phyloP scores from a whole-genome alignment of 192 early-diverging fungal genomes.

The Gamsiella multidivaricata region DNA sequence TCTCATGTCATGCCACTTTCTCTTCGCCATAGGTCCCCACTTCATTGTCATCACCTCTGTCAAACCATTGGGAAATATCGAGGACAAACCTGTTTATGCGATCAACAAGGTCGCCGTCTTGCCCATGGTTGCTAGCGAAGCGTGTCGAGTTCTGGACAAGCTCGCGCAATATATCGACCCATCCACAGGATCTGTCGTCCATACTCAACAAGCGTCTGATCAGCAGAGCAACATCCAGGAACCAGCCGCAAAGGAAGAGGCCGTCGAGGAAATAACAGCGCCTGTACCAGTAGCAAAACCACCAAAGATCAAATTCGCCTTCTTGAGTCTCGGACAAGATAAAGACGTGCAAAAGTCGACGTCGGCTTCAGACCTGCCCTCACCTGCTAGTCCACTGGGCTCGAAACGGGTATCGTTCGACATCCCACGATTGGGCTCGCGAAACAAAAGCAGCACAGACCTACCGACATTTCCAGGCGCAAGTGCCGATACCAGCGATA shows the following conservation, averaged over 20 bases:
- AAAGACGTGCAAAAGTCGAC: conserved; percentile 5
- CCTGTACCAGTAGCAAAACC: conserved; percentile 13
- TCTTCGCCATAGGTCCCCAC: conserved; percentile 29
- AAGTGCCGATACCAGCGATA: neutral
- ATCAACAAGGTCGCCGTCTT: conserved; percentile 55
- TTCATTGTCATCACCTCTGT: conserved; percentile 53
- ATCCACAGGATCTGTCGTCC: neutral
- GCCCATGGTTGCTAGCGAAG: conserved; percentile 40
- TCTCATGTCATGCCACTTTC: neutral
- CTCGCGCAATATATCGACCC: conserved; percentile 9
- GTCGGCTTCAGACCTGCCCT: conserved; percentile 5
- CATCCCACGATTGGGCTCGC: conserved; percentile 4
- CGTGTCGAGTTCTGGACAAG: conserved; percentile 32
- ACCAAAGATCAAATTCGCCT: conserved; percentile 38
- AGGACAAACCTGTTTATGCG: conserved; percentile 52
- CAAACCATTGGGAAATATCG: conserved; percentile 50
- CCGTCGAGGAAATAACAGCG: neutral
- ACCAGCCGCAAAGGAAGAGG: neutral
- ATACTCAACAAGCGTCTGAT: conserved; percentile 1
- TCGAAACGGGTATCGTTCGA: conserved; percentile 36
- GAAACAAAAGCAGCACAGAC: neutral
- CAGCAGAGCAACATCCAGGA: neutral
- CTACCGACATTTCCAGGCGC: neutral
- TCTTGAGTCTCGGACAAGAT: conserved; percentile 29
- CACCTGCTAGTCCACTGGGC: neutral